These are phyloP conservation scores for Chenopodium suecicum DNA, from an alignment of 148 eudicot species.

Conservation along the genomic window DNA sequence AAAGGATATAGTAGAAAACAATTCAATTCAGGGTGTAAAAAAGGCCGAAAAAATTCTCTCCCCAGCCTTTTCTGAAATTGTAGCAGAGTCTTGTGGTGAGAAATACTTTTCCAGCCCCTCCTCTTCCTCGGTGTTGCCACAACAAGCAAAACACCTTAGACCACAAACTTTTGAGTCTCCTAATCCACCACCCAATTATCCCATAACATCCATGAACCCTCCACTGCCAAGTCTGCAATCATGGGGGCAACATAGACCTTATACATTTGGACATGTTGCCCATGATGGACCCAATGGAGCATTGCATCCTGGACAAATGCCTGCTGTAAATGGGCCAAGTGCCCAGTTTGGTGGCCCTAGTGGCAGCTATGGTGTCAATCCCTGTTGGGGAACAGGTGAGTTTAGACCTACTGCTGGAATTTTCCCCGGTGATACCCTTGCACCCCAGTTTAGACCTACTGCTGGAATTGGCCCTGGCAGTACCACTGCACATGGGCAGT, in stretches of 20 bases:
- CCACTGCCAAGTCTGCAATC: not conserved
- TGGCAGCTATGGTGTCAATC: not conserved
- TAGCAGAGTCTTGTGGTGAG: not conserved
- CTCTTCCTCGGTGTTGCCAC: not conserved
- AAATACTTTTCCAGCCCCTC: conserved; percentile 2
- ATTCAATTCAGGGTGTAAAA: not conserved
- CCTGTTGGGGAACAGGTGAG: not conserved
- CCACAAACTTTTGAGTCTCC: not conserved
- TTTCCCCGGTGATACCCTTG: too few species aligned
- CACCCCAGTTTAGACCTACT: too few species aligned
- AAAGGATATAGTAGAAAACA: not conserved
- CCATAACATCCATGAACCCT: not conserved
- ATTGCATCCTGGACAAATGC: not conserved
- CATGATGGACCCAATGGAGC: not conserved
- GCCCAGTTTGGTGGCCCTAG: conserved; percentile 1
- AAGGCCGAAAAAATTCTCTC: not conserved
- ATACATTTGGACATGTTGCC: not conserved
- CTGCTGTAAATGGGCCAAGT: conserved; percentile 5
- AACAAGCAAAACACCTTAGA: conserved; percentile 12
- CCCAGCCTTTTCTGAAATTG: not conserved
- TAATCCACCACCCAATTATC: conserved; percentile 5
- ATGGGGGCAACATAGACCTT: conserved; percentile 1
- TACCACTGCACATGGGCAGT: too few species aligned
- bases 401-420: not conserved
- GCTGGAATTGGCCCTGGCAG: too few species aligned